phyloP scores from a whole-genome alignment of 805 yeast species.

The Candida fluviatilis region DNA sequence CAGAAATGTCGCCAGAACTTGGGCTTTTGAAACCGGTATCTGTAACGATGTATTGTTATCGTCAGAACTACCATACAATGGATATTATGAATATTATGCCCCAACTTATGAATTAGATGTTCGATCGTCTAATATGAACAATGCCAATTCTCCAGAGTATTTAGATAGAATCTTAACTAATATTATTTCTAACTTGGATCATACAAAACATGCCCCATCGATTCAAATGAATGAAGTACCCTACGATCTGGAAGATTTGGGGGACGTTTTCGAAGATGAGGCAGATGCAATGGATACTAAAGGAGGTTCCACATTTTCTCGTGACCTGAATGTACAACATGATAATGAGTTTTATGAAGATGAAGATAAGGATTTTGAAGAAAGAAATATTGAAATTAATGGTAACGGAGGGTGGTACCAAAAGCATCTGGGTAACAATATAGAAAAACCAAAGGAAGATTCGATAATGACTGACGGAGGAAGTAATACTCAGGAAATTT shows the following conservation, averaged over 20 bases:
- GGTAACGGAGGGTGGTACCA: not conserved
- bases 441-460: not conserved
- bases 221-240: slow-evolving; percentile 92
- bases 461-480: not conserved
- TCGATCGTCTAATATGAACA: slow-evolving; percentile 92
- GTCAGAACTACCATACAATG: slow-evolving; percentile 82
- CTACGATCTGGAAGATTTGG: slow-evolving; percentile 74
- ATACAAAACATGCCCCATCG: slow-evolving; percentile 93
- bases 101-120: slow-evolving; percentile 96
- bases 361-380: slow-evolving; percentile 46
- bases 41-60: slow-evolving; percentile 76
- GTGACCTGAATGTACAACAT: slow-evolving; percentile 68
- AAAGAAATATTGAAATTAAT: slow-evolving; percentile 11
- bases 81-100: slow-evolving; percentile 94
- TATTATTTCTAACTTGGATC: slow-evolving; percentile 72
- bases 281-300: slow-evolving; percentile 76
- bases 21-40: slow-evolving; percentile 93
- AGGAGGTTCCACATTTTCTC: slow-evolving; percentile 85
- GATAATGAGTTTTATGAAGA: slow-evolving; percentile 76
- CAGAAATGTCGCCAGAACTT: slow-evolving; percentile 90
- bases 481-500: not conserved
- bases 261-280: slow-evolving; percentile 78
- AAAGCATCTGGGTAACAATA: not conserved
- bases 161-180: slow-evolving; percentile 77
- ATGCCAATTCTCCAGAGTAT: slow-evolving; percentile 92